Evolutionary conservation across 73 alveolate species (phyloP), one percentile per base, ranked within the genome.

Genomic region (Paraurostyla sp.): DNA sequence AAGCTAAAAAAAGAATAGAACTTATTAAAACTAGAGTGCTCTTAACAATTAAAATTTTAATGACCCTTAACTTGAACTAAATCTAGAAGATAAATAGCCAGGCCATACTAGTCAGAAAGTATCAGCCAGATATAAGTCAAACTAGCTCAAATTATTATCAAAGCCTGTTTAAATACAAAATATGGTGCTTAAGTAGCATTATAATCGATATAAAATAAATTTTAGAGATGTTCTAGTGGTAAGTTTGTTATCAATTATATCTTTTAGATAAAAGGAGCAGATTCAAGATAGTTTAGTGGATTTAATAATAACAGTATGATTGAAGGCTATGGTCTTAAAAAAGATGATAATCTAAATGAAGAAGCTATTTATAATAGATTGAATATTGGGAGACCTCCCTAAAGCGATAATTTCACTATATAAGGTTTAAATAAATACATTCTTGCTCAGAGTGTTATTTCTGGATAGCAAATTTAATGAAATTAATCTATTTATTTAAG

Each of bases 211-310:
- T 38, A 65, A 65, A 35, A 9, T 22, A 40, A 65, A 38, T 23
- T 65, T 65, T 40, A 65, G 25, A 4, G 58, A 65, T 7, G 42
- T 65, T 9, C 25, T 65, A 65, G 82, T 65, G 33, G 82, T 65
- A 65, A 65, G 58, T 65, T 38, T 38, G 7, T 38, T 65, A 15
- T 23, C 9, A 54, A 29, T 60, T 11, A 11, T 65, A 22, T 11
- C 18, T 65, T 35, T 38, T 38, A 65, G 82, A 38, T 30, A 6
- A 65, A 38, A 65, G 82, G 82, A 35, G 82, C 82, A 65, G 56
- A 3, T 18, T 65, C 56, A 65, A 32, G 58, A 15, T 2, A 65
- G 25, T 65, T 16, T 35, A 2, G 42, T 9, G 42, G 76, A 59
- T n/a, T n/a, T n/a, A n/a, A n/a, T n/a, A n/a, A n/a, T n/a, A n/a